A percentile compares a stretch with the other conserved stretches of the same genome.
These are phyloP conservation scores for Scheffersomyces segobiensis DNA, from an alignment of 1,139 yeast species.

Conservation along the genomic window DNA sequence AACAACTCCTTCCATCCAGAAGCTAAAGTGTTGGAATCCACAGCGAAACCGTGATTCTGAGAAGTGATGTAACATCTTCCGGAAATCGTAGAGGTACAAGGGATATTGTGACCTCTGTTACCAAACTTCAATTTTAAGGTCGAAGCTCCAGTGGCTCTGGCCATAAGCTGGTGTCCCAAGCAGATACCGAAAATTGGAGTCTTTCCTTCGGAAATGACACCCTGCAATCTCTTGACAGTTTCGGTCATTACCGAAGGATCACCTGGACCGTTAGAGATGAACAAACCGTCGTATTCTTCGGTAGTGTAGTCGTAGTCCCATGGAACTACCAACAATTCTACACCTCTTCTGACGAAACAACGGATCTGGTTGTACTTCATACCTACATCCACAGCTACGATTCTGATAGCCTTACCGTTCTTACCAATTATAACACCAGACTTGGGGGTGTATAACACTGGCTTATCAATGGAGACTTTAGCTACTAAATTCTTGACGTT, in stretches of 20 bases:
- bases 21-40: slow-evolving; percentile 74
- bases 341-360: slow-evolving; percentile 95
- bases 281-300: slow-evolving; percentile 89
- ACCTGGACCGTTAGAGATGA: slow-evolving; percentile 98
- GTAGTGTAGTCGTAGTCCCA: slow-evolving; percentile 85
- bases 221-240: slow-evolving; percentile 59
- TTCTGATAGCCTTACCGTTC: slow-evolving; percentile 77
- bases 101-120: slow-evolving; percentile 99
- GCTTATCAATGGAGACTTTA: slow-evolving; percentile 77
- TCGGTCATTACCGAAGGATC: slow-evolving; percentile 86
- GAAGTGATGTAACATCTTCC: slow-evolving; percentile 99
- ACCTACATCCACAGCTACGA: slow-evolving; percentile 94
- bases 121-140: slow-evolving; percentile 94
- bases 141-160: slow-evolving; percentile 93
- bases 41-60: slow-evolving; percentile 99
- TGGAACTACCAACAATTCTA: slow-evolving; percentile 93
- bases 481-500: slow-evolving; percentile 90
- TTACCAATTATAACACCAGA: slow-evolving; percentile 54
- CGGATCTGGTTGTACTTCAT: slow-evolving; percentile 97
- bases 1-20: slow-evolving; percentile 91
- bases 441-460: slow-evolving; percentile 65
- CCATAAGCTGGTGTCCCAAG: slow-evolving; percentile 96
- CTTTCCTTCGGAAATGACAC: slow-evolving; percentile 59
- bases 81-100: slow-evolving; percentile 88
- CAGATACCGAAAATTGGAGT: slow-evolving; percentile 96